Percentiles rank a stretch among this genome's conserved stretches.
phyloP scores from a whole-genome alignment of 352 stramenopile species.

The Aphanomyces astaci region DNA sequence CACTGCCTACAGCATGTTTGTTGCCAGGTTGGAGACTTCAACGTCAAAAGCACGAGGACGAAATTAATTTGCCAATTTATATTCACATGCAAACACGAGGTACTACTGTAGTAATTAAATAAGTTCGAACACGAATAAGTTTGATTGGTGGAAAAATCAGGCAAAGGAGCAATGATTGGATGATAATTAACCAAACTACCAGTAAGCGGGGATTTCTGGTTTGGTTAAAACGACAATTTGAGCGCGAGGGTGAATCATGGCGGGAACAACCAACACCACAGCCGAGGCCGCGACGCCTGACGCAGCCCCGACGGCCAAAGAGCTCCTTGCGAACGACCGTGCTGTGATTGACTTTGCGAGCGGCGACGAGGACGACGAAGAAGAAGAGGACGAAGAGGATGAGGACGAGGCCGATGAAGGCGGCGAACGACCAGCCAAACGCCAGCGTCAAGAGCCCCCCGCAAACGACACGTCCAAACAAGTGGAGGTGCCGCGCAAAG shows the following conservation, averaged over 20 bases:
- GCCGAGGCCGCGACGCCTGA: not conserved
- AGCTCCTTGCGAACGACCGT: slow-evolving; percentile 5
- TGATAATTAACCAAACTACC: no score
- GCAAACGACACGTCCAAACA: not conserved
- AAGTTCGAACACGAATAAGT: no score
- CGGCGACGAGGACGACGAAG: slow-evolving; percentile 12
- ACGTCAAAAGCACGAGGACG: no score
- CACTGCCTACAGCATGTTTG: not conserved
- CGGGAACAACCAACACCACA: not conserved
- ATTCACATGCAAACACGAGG: no score
- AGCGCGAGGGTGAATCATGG: no score
- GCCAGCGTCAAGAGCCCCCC: not conserved
- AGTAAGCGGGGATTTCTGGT: no score
- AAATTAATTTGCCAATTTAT: no score
- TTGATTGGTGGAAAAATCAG: no score
- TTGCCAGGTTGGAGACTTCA: no score
- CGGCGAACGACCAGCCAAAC: slow-evolving; percentile 5
- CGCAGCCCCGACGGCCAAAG: not conserved
- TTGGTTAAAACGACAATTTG: no score
- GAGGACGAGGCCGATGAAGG: not conserved
- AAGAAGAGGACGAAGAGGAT: not conserved
- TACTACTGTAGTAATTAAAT: no score
- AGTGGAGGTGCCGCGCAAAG: slow-evolving; percentile 4
- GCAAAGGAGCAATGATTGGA: no score
- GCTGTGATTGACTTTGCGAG: slow-evolving; percentile 8